These are phyloP conservation scores for Cystofilobasidium capitatum DNA, from an alignment of 768 basidiomycete genomes.

Conservation along the genomic window DNA sequence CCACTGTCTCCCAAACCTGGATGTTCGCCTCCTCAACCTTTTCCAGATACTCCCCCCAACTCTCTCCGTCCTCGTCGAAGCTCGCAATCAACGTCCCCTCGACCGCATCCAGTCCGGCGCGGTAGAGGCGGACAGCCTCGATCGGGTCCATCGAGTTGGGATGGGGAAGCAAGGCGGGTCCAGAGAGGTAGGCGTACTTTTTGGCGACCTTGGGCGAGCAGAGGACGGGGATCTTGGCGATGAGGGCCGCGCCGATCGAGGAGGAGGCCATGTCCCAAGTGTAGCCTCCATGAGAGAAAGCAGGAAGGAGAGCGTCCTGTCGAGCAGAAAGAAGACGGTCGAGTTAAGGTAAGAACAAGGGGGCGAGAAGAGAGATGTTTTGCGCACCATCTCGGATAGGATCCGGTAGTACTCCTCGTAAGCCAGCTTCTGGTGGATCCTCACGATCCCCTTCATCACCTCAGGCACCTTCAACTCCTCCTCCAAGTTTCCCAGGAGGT, in stretches of 20 bases:
- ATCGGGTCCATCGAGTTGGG: background rate
- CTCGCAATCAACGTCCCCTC: background rate
- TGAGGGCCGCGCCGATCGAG: background rate
- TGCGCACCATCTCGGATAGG: background rate
- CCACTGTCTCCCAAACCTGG: background rate
- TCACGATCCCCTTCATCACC: background rate
- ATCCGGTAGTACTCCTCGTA: background rate
- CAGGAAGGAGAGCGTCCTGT: background rate
- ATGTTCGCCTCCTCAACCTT: background rate
- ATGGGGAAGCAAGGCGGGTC: background rate
- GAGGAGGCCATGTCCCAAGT: background rate
- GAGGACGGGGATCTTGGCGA: constrained; percentile 2
- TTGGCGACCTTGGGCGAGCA: background rate
- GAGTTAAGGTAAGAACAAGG: background rate
- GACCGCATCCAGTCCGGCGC: background rate
- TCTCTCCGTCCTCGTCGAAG: background rate
- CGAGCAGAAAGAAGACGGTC: background rate
- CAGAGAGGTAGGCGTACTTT: background rate
- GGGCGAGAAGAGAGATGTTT: background rate
- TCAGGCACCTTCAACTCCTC: background rate
- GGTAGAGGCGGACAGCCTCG: background rate
- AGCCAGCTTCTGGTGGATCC: background rate
- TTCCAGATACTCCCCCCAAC: background rate
- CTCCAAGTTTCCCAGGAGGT: background rate
- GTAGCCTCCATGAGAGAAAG: background rate